Evolutionary conservation across 768 basidiomycete genomes (phyloP), one percentile per base, ranked within the genome.

Genomic region (Phaffia tasmanica): DNA sequence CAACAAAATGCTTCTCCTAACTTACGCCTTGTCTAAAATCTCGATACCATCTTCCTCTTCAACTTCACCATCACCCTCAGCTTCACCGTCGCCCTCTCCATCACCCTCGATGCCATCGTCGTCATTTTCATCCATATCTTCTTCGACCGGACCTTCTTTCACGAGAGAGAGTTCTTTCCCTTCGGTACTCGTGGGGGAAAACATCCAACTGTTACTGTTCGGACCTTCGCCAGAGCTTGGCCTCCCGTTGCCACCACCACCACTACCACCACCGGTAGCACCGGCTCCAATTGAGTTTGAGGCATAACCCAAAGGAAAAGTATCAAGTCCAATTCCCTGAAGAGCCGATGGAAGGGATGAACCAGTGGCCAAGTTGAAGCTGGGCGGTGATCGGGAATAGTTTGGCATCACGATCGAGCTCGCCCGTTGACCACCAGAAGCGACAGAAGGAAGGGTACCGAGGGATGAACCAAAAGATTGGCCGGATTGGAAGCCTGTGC

Each of bases 1-100:
- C 19, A 59, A 29, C 18, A 25, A 16, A 25, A 15, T 21, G 4
- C n/a, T 1, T 23, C n/a, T 8, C 8, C 18, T 16, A 9, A 56
- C 66, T 50, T 48, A 67, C 66, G 53, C 51, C 56, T 63, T 67
- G 48, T 27, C 51, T 30, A 29, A 56, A 19, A 25, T 57, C 27
- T 67, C 59, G 29, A 57, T 49, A 61, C 59, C 7, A 25, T 35
- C 14, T 61, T 61, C 18, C 47, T 21, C 48, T 7, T 58, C 64
- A 4, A 25, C 64, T 16, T 57, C 56, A 19, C 30, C 55, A 8
- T 62, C 66, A 2, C 18, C 55, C 54, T 56, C 46, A 16, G 49
- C 59, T 11, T 53, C 55, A 14, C 50, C 54, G 4, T 23, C 50
- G 21, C n/a, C 27, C 62, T 35, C 21, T 8, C 51, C 62, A 35